These are phyloP conservation scores for Metarhizium brunneum DNA, from an alignment of 2,329 filamentous ascomycete species.

Conservation along the genomic window DNA sequence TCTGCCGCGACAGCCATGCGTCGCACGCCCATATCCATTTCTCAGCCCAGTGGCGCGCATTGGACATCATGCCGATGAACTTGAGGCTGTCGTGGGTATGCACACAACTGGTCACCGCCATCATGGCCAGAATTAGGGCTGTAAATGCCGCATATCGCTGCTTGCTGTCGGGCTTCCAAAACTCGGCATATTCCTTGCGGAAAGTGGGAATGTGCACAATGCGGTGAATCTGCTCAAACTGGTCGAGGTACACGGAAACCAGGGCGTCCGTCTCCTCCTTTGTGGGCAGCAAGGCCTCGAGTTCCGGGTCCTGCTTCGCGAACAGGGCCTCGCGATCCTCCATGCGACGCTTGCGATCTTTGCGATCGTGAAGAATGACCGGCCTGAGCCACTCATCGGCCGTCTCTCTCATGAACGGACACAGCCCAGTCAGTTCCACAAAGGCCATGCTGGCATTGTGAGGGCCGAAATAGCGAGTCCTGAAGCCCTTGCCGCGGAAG, in stretches of 20 bases:
- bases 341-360: constrained; percentile 45
- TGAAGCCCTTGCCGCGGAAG: constrained; percentile 50
- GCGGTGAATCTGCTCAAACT: constrained; percentile 46
- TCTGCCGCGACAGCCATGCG: constrained; percentile 44
- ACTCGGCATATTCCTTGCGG: constrained; percentile 43
- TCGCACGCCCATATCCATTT: constrained; percentile 49
- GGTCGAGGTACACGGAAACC: constrained; percentile 40
- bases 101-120: constrained; percentile 49
- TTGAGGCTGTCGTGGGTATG: constrained; percentile 42
- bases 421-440: constrained; percentile 47
- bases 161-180: constrained; percentile 38
- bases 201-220: constrained; percentile 53
- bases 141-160: constrained; percentile 44
- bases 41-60: constrained; percentile 43
- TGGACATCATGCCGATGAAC: constrained; percentile 50
- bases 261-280: constrained; percentile 40
- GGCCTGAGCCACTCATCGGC: constrained; percentile 52
- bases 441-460: constrained; percentile 54
- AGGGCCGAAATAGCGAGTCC: constrained; percentile 50
- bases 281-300: constrained; percentile 41
- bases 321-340: constrained; percentile 43
- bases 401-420: constrained; percentile 53
- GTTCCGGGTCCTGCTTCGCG: constrained; percentile 34
- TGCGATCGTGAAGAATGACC: constrained; percentile 44
- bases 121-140: constrained; percentile 48